Evolutionary conservation across 1,284 basidiomycete genomes (phyloP), one percentile per base, ranked within the genome.

Genomic region (Rhodotorula sp.): DNA sequence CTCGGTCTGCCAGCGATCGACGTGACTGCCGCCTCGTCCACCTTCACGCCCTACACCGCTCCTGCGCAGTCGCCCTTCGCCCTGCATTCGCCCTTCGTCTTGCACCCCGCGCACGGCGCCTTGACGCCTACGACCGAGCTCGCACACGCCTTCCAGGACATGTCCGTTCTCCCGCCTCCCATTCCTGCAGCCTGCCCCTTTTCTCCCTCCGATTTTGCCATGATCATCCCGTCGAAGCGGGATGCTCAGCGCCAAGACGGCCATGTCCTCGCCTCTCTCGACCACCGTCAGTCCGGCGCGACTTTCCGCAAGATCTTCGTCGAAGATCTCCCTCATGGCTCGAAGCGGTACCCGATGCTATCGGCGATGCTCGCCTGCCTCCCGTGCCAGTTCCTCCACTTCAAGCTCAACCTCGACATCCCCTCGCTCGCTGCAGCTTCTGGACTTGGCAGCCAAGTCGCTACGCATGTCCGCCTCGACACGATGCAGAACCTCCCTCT

Each of bases 311-410:
- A 36, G 13, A 39, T 64, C 34, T 61, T 51, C 59, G 34, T 76
- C 60, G 71, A 73, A 13, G 73, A 74, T 27, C 54, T 76, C 4
- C 64, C 73, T 17, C 7, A 52, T 22, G 60, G 64, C 29, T 20
- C 55, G 22, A 49, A 67, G 39, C 68, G 73, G 48, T 81, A 80
- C 75, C 78, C 79, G 13, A 72, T 70, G 44, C 77, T 82, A 34
- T 74, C 74, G 7, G 77, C 74, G 58, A 80, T 82, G 79, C 75
- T 77, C 69, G 74, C 79, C 36, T 75, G 71, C 58, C 76, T 80
- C 58, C 78, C 78, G 10, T 82, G 80, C 67, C 81, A 81, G 63
- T 81, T 81, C 76, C 76, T 82, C 20, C 80, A 82, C 71, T 74
- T 81, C 61, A 77, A 79, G 32, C 78, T 81, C 32, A 77, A 79